phyloP scores from a whole-genome alignment of 495 filamentous ascomycete species.

The Podospora comata region DNA sequence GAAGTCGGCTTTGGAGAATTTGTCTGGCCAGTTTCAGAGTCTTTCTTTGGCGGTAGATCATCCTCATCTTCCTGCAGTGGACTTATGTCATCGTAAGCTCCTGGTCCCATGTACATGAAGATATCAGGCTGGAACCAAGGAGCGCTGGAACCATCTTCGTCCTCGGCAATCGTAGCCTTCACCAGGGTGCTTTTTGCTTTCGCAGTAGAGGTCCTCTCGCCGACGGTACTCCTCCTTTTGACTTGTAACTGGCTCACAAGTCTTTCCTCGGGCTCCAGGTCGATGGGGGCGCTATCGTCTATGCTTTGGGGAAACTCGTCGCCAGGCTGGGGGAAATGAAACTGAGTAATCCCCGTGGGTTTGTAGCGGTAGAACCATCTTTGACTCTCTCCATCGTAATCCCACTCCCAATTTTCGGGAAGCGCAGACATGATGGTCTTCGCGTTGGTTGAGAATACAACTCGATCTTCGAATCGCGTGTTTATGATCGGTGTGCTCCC shows the following conservation, averaged over 20 bases:
- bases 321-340: conserved; percentile 47
- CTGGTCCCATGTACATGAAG: conserved; percentile 43
- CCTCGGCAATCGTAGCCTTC: conserved; percentile 16
- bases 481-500: neutral
- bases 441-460: neutral
- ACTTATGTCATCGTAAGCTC: conserved; percentile 36
- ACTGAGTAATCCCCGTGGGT: conserved; percentile 46
- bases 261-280: conserved; percentile 37
- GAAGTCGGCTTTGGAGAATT: neutral
- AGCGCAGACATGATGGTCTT: conserved; percentile 35
- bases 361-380: conserved; percentile 50
- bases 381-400: conserved; percentile 41
- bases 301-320: conserved; percentile 49
- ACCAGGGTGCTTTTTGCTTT: conserved; percentile 18
- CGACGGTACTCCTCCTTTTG: conserved; percentile 28
- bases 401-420: conserved; percentile 47
- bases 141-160: conserved; percentile 23
- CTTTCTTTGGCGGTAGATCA: conserved; percentile 1
- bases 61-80: conserved; percentile 36
- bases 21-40: conserved; percentile 5
- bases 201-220: conserved; percentile 9
- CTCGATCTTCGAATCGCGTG: neutral
- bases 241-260: conserved; percentile 38
- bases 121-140: conserved; percentile 43
- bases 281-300: conserved; percentile 35